phyloP scores from a whole-genome alignment of 257 asterid genomes.

The Parsonsia alboflavescens region DNA sequence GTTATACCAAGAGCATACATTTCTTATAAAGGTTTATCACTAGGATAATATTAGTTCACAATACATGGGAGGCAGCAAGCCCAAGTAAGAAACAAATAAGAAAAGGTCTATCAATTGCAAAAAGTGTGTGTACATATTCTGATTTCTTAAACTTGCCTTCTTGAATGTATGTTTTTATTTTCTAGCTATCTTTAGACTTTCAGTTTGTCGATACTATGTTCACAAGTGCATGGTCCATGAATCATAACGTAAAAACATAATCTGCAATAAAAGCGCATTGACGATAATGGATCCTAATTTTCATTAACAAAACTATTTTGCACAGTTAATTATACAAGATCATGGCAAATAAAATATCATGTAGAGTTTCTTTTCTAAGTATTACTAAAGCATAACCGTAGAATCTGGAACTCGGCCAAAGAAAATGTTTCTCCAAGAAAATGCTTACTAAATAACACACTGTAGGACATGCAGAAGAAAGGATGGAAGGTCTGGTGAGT shows the following conservation, averaged over 20 bases:
- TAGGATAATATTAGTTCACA: too few species aligned
- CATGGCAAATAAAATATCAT: neutral
- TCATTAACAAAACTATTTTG: neutral
- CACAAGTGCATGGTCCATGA: neutral
- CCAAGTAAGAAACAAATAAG: neutral
- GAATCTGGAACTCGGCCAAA: neutral
- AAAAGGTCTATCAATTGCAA: neutral
- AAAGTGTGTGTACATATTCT: neutral
- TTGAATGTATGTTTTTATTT: neutral
- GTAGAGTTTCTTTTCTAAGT: neutral
- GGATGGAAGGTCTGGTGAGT: constrained; percentile 2
- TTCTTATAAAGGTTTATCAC: neutral
- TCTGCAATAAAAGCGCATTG: neutral
- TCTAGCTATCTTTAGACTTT: neutral
- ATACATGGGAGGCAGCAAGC: neutral
- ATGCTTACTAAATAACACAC: neutral
- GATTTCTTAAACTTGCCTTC: neutral
- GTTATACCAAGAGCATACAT: neutral
- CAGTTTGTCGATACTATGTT: neutral
- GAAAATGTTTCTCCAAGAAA: neutral
- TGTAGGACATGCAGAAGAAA: neutral
- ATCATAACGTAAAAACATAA: neutral
- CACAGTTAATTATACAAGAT: neutral
- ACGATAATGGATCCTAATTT: neutral
- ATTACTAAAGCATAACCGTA: neutral